Percentiles rank a stretch among this genome's conserved stretches.
Conservation (phyloP, 306 rosid genomes). For the Cucurbita argyrosperma region DNA sequence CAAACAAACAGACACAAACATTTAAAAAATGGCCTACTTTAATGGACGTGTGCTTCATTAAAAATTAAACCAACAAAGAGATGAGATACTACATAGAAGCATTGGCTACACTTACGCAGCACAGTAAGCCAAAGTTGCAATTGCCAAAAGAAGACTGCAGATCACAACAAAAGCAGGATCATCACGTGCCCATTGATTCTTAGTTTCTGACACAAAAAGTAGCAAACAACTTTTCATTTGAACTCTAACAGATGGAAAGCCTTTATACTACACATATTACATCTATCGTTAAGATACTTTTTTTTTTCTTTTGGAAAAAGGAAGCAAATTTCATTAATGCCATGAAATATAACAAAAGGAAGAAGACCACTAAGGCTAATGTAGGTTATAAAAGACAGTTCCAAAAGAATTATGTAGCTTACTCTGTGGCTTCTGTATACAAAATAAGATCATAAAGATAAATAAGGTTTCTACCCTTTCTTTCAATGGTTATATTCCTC, state of each 20-base stretch:
- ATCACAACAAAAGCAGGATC: slow-evolving; percentile 99
- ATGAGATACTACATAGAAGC: slow-evolving; percentile 4
- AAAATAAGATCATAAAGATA: no score
- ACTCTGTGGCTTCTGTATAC: no score
- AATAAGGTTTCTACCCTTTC: no score
- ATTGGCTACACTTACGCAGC: slow-evolving; percentile 74
- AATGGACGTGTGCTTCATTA: not conserved
- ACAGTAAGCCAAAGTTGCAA: slow-evolving; percentile 85
- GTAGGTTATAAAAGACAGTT: not conserved
- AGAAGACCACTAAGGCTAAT: not conserved
- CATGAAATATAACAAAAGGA: not conserved
- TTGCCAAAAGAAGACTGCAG: slow-evolving; percentile 84
- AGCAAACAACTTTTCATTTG: not conserved
- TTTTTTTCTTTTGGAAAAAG: not conserved
- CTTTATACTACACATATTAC: not conserved
- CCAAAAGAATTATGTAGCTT: not conserved
- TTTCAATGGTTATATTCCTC: no score
- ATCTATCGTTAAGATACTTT: not conserved
- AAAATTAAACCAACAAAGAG: not conserved
- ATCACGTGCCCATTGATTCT: slow-evolving; percentile 99
- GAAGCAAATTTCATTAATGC: not conserved
- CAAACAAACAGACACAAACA: not conserved
- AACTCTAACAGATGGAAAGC: not conserved
- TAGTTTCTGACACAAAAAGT: slow-evolving; percentile 63
- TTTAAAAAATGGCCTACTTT: not conserved